phyloP scores from a whole-genome alignment of 2,329 filamentous ascomycete genomes.

The Huntiella abstrusa region DNA sequence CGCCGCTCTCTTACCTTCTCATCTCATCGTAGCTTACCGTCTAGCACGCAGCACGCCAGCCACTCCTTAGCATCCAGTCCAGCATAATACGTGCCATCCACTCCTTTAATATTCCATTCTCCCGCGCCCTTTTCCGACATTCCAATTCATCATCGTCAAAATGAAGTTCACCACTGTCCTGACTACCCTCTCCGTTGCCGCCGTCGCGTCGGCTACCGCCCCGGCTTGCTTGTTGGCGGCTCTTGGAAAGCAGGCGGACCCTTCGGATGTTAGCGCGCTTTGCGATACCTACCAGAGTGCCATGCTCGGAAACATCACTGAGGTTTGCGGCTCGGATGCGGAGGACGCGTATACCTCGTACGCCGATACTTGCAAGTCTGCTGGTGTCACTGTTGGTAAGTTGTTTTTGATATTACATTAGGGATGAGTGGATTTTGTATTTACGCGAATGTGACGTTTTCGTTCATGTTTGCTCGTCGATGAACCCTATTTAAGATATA shows the following conservation, averaged over 20 bases:
- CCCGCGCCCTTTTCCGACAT: neutral
- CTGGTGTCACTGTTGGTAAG: conserved; percentile 8
- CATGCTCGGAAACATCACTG: conserved; percentile 12
- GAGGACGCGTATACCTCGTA: conserved; percentile 10
- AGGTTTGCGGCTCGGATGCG: conserved; percentile 5
- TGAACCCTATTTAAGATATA: too few species aligned
- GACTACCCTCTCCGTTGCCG: conserved; percentile 6
- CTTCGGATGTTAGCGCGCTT: conserved; percentile 6
- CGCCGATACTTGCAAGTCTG: conserved; percentile 8
- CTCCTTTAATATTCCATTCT: conserved; percentile 1
- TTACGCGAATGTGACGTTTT: too few species aligned
- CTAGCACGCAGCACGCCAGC: too few species aligned
- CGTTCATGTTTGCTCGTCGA: too few species aligned
- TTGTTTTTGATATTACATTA: neutral
- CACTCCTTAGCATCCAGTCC: too few species aligned
- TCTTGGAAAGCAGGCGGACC: conserved; percentile 11
- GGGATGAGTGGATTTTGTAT: too few species aligned
- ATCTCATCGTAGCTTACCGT: neutral
- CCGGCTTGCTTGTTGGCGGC: conserved; percentile 13
- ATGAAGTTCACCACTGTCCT: conserved; percentile 10
- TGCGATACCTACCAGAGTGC: conserved; percentile 11
- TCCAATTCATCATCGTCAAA: neutral
- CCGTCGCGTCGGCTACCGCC: neutral
- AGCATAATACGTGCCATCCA: neutral
- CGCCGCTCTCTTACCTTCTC: neutral